Conservation (phyloP, 2,329 filamentous ascomycete genomes). For the Thermomyces lanuginosus region DNA sequence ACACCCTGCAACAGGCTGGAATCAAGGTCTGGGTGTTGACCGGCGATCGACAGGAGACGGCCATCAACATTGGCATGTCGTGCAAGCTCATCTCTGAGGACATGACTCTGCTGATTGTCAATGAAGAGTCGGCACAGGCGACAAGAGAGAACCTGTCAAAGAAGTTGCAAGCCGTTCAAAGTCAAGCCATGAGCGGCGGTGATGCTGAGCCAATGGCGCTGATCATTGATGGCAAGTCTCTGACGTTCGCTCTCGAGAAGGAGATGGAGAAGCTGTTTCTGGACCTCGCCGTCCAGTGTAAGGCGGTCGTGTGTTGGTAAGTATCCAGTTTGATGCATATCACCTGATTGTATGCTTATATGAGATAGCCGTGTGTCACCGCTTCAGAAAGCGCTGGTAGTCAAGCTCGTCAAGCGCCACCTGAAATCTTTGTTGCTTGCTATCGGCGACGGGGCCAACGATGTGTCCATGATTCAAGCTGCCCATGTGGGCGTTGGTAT, state of each 20-base stretch:
- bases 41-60: constrained; percentile 92
- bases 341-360: constrained; percentile 5
- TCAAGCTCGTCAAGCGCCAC: constrained; percentile 94
- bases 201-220: constrained; percentile 70
- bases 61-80: constrained; percentile 99
- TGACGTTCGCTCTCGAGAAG: constrained; percentile 83
- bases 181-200: constrained; percentile 47
- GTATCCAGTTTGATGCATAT: constrained; percentile 9
- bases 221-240: constrained; percentile 87
- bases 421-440: constrained; percentile 82
- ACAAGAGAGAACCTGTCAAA: constrained; percentile 83
- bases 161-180: constrained; percentile 80
- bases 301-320: constrained; percentile 85
- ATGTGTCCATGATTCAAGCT: constrained; percentile 99
- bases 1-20: constrained; percentile 86
- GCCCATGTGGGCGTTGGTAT: constrained; percentile 97
- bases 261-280: constrained; percentile 88
- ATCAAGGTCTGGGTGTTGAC: constrained; percentile 99
- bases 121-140: constrained; percentile 64
- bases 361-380: constrained; percentile 69
- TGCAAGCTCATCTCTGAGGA: constrained; percentile 97
- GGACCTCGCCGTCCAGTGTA: constrained; percentile 86
- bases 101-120: constrained; percentile 93
- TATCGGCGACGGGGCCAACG: constrained; percentile 94
- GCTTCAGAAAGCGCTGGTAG: constrained; percentile 88